These are phyloP conservation scores for Vinca minor DNA, from an alignment of 257 asterid species.

Conservation along the genomic window DNA sequence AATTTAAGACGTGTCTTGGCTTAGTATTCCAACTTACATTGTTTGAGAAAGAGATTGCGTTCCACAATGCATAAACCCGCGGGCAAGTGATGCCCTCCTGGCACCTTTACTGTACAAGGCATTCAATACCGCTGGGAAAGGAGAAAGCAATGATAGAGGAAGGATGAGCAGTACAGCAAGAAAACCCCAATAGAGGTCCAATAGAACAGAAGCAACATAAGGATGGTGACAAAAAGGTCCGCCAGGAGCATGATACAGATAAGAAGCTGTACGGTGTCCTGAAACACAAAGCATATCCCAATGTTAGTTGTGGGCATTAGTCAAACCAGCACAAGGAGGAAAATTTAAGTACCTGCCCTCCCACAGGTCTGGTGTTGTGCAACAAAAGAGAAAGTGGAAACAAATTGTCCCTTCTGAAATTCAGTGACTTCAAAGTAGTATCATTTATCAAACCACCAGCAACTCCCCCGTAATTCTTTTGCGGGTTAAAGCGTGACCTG, in stretches of 20 bases:
- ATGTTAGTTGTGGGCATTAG: conserved; percentile 20
- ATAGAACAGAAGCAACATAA: conserved; percentile 68
- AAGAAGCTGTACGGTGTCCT: conserved; percentile 89
- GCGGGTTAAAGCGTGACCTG: conserved; percentile 48
- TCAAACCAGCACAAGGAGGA: conserved; percentile 17
- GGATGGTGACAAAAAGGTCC: conserved; percentile 74
- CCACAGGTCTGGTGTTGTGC: conserved; percentile 88
- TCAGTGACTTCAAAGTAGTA: conserved; percentile 55
- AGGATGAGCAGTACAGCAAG: conserved; percentile 87
- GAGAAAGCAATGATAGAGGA: conserved; percentile 89
- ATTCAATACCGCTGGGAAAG: conserved; percentile 91
- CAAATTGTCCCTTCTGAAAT: conserved; percentile 53
- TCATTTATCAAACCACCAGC: conserved; percentile 83
- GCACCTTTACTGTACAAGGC: conserved; percentile 86
- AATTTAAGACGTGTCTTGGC: background rate
- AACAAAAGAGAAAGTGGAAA: conserved; percentile 74
- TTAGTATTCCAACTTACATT: conserved; percentile 44
- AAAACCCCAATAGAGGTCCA: conserved; percentile 88
- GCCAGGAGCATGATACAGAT: conserved; percentile 79
- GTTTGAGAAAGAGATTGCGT: conserved; percentile 71
- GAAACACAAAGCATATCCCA: conserved; percentile 36
- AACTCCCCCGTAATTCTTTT: conserved; percentile 70
- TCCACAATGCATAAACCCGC: conserved; percentile 92
- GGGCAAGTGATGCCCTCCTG: conserved; percentile 80
- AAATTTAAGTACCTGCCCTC: conserved; percentile 61